phyloP scores from a whole-genome alignment of 2,329 filamentous ascomycete genomes.

The Alternaria burnsii region DNA sequence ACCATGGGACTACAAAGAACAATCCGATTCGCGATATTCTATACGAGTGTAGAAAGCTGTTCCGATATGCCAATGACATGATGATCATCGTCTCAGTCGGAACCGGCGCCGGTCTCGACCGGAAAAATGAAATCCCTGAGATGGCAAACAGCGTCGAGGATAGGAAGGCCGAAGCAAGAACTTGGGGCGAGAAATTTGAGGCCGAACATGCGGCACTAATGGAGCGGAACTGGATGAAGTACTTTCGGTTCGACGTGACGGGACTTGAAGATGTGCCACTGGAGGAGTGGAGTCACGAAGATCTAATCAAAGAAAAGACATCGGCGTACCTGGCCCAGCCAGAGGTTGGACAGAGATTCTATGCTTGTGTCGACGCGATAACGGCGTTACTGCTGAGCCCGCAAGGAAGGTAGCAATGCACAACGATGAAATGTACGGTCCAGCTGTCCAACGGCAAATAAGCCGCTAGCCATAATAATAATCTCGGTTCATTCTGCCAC shows the following conservation, averaged over 20 bases:
- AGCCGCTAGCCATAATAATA: neutral
- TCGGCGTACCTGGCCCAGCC: slow-evolving; percentile 35
- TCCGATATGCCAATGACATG: slow-evolving; percentile 42
- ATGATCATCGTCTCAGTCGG: slow-evolving; percentile 45
- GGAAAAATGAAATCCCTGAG: slow-evolving; percentile 28
- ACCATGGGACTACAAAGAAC: slow-evolving; percentile 44
- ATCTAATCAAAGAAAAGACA: slow-evolving; percentile 40
- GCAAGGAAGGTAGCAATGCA: slow-evolving; percentile 9
- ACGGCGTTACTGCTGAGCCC: slow-evolving; percentile 28
- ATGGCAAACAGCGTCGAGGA: slow-evolving; percentile 40
- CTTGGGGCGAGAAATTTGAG: slow-evolving; percentile 35
- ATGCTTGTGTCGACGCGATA: slow-evolving; percentile 43
- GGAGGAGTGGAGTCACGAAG: slow-evolving; percentile 41
- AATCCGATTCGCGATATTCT: slow-evolving; percentile 43
- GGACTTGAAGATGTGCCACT: slow-evolving; percentile 38
- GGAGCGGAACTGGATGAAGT: slow-evolving; percentile 43
- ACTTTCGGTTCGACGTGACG: slow-evolving; percentile 44
- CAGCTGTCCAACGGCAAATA: neutral
- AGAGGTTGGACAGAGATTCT: slow-evolving; percentile 36
- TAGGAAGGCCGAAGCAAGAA: slow-evolving; percentile 27
- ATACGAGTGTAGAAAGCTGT: slow-evolving; percentile 44
- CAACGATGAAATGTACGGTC: neutral
- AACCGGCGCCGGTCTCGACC: slow-evolving; percentile 33
- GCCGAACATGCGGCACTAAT: slow-evolving; percentile 35
- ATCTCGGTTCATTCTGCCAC: neutral